A percentile compares a stretch with the other conserved stretches of the same genome.
These are phyloP conservation scores for Kwoniella bestiolae DNA, from an alignment of 768 basidiomycete species.

Conservation along the genomic window DNA sequence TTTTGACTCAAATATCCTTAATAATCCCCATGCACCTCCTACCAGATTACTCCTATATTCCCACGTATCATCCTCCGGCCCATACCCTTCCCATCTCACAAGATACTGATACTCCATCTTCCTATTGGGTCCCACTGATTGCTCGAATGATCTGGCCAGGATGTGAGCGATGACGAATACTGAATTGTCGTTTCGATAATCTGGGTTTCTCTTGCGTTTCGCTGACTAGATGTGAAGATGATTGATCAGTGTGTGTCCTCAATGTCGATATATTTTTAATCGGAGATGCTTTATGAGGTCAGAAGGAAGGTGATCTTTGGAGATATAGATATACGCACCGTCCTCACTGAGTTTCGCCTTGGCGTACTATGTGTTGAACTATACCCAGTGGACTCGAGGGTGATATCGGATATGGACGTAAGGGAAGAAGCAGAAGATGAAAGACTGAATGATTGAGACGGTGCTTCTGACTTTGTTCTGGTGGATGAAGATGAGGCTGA, in stretches of 20 bases:
- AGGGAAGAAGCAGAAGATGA: neutral
- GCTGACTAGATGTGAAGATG: neutral
- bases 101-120: conserved; percentile 34
- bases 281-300: neutral
- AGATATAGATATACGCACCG: too few relatives aligned
- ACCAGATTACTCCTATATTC: conserved; percentile 27
- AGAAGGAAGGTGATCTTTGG: too few relatives aligned
- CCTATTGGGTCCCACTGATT: conserved; percentile 6
- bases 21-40: conserved; percentile 12
- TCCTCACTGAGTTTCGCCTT: neutral
- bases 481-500: neutral
- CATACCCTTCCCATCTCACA: conserved; percentile 39
- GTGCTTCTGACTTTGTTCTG: neutral
- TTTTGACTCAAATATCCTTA: conserved; percentile 22
- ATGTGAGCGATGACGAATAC: conserved; percentile 24
- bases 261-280: neutral
- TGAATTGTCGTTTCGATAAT: conserved; percentile 6
- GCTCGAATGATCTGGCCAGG: conserved; percentile 29
- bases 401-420: neutral
- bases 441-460: neutral
- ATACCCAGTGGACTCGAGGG: neutral
- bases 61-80: conserved; percentile 41
- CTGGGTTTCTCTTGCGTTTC: conserved; percentile 3
- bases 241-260: neutral
- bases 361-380: neutral